Percentiles rank a stretch among this genome's conserved stretches.
Evolutionary conservation across 768 basidiomycete genomes (phyloP).

Genomic region (Hemileccinum rubropunctum): DNA sequence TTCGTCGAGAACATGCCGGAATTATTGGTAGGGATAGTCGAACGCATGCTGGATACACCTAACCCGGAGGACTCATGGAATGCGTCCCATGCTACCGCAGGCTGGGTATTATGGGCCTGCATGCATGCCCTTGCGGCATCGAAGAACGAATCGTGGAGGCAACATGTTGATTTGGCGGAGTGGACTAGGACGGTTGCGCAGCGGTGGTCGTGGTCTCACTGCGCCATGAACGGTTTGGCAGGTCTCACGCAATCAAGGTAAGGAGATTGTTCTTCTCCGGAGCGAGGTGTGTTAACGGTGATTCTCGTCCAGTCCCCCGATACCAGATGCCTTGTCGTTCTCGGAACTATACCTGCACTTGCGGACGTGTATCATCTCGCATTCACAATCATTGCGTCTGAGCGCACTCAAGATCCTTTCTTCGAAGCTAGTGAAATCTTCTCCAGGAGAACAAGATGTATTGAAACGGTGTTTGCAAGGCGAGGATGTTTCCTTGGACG

Average conservation of each 20-base stretch:
- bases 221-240: conserved; percentile 54
- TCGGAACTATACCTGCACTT: conserved; percentile 53
- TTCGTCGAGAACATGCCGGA: conserved; percentile 47
- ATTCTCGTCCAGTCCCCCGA: conserved; percentile 14
- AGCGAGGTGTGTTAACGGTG: not conserved
- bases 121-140: conserved; percentile 46
- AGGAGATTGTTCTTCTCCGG: not conserved
- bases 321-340: conserved; percentile 34
- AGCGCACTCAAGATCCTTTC: conserved; percentile 62
- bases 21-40: conserved; percentile 44
- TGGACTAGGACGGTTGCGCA: conserved; percentile 48
- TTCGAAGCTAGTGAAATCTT: conserved; percentile 45
- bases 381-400: conserved; percentile 65
- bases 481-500: conserved; percentile 76
- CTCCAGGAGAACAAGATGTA: conserved; percentile 48
- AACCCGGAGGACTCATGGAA: conserved; percentile 32
- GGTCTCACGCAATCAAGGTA: conserved; percentile 48
- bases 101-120: conserved; percentile 62
- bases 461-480: conserved; percentile 69
- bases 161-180: conserved; percentile 41
- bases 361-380: conserved; percentile 60
- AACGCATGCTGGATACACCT: conserved; percentile 34
- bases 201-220: conserved; percentile 58
- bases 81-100: conserved; percentile 38
- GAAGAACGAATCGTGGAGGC: conserved; percentile 44